Base-by-base conservation (phyloP, 2,329 filamentous ascomycete genomes). In the Fonsecaea nubica region DNA sequence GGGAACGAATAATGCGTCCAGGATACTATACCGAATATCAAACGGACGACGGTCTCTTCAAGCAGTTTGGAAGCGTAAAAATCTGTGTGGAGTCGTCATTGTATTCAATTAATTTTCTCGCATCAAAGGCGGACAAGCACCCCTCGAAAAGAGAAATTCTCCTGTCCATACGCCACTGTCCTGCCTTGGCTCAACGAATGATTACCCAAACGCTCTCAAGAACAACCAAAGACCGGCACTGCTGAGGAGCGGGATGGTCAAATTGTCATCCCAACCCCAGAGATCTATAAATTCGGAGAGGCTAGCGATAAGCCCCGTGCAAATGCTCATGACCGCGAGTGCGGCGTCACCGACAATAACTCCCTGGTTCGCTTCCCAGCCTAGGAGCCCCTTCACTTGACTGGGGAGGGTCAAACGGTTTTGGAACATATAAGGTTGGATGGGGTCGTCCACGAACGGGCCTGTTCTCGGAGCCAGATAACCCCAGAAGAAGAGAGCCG, bases 261-360 rank as follows among this genome's bases (percentile, higher is more conserved):
- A 83, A 79, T 99, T 99, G 80, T 99, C 95, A 75, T 99, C 95
- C 91, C 92, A 93, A 56, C 93, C 92, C 77, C 93, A 97, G 0
- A 98, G 75, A 80, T 99, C 93, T 54, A 97, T 85, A 15, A 94
- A 90, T 80, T 99, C 95, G 75, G 93, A 97, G 53, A 89, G 89
- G 64, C 93, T 92, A 50, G 93, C 95, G 61, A 94, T 87, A 52
- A 98, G 80, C n/a, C 95, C 95, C 6, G 93, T 93, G 81, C 91
- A 92, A 45, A 97, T 71, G 75, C 92, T 92, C 87, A 98, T 88
- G 65, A 92, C 82, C 3, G 88, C 90, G 40, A 98, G 83, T 1
- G 95, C 95, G 67, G 90, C 72, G 1, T 85, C 81, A 1, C 95
- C 93, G 0, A 84, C 84, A 56, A 97, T 83, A 13, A 85, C 88